Percentiles rank a stretch among this genome's conserved stretches.
Evolutionary conservation across 2,329 filamentous ascomycete species (phyloP).

Genomic region (Fusarium abutilonis): DNA sequence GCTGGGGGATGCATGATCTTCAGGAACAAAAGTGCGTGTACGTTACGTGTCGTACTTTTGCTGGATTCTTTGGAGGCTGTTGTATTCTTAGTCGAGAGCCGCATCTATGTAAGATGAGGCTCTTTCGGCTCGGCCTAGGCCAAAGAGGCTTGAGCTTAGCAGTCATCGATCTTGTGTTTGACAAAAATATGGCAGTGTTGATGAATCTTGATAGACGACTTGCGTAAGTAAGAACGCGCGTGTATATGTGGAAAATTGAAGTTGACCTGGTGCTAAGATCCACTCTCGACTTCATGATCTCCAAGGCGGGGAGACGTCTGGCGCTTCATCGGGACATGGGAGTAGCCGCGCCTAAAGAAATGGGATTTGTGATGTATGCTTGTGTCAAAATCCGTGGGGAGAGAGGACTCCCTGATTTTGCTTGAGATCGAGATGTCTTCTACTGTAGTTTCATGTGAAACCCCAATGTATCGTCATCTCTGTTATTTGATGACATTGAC

Average conservation of each 20-base stretch:
- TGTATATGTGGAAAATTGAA: constrained; percentile 22
- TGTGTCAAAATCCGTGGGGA: constrained; percentile 11
- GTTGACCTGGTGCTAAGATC: constrained; percentile 19
- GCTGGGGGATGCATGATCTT: constrained; percentile 34
- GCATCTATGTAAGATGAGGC: constrained; percentile 30
- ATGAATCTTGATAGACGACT: background rate
- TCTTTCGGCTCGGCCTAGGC: constrained; percentile 31
- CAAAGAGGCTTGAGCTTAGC: constrained; percentile 13
- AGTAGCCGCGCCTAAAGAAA: constrained; percentile 22
- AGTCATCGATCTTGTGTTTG: background rate
- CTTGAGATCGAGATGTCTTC: too few relatives aligned
- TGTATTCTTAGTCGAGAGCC: constrained; percentile 24
- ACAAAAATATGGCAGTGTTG: too few relatives aligned
- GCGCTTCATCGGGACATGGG: constrained; percentile 23
- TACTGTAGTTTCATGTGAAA: background rate
- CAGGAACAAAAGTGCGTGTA: constrained; percentile 36
- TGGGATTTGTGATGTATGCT: background rate
- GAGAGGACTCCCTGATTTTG: background rate
- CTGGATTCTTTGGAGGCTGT: constrained; percentile 11
- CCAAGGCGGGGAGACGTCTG: constrained; percentile 25
- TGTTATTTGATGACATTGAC: constrained; percentile 5
- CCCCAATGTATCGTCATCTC: background rate
- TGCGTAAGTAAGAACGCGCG: constrained; percentile 12
- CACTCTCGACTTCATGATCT: constrained; percentile 32
- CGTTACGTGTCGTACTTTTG: constrained; percentile 30